Evolutionary conservation across 176 grass and related monocot genomes (phyloP).

Genomic region (Poa pratensis): DNA sequence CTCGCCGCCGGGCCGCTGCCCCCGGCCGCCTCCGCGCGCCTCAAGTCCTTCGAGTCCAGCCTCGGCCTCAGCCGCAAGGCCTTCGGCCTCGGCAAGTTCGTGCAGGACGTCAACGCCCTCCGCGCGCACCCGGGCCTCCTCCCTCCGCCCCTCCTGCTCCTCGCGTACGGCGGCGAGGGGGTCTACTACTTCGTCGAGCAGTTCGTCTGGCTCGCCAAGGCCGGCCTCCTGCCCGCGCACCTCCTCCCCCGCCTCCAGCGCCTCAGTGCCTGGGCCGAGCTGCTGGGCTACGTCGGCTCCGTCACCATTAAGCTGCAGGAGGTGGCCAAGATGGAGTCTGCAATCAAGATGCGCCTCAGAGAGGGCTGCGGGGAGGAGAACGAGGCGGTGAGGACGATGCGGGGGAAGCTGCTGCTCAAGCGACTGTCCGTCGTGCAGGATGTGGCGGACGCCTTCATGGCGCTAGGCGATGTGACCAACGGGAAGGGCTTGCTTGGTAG

Average conservation of each 20-base stretch:
- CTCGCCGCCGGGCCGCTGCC: too few species aligned
- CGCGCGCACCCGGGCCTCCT: slow-evolving; percentile 35
- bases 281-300: slow-evolving; percentile 64
- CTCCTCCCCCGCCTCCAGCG: slow-evolving; percentile 59
- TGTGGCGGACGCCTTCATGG: slow-evolving; percentile 72
- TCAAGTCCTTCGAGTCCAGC: slow-evolving; percentile 88
- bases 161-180: slow-evolving; percentile 70
- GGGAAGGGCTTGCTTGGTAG: slow-evolving; percentile 55
- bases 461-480: slow-evolving; percentile 60
- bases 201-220: slow-evolving; percentile 68
- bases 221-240: slow-evolving; percentile 60
- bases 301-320: slow-evolving; percentile 62
- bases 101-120: slow-evolving; percentile 80
- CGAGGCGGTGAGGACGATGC: slow-evolving; percentile 43
- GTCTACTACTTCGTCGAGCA: slow-evolving; percentile 79
- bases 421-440: slow-evolving; percentile 68
- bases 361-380: slow-evolving; percentile 41
- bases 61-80: slow-evolving; percentile 89
- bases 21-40: slow-evolving; percentile 40
- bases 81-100: slow-evolving; percentile 95
- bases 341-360: slow-evolving; percentile 36
- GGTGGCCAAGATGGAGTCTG: slow-evolving; percentile 53
- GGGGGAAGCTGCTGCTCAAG: slow-evolving; percentile 64
- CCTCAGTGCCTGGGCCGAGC: slow-evolving; percentile 61
- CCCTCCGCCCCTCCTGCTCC: slow-evolving; percentile 42